Evolutionary conservation across 2,329 filamentous ascomycete species (phyloP).

Genomic region (Tetracladium maxilliforme): DNA sequence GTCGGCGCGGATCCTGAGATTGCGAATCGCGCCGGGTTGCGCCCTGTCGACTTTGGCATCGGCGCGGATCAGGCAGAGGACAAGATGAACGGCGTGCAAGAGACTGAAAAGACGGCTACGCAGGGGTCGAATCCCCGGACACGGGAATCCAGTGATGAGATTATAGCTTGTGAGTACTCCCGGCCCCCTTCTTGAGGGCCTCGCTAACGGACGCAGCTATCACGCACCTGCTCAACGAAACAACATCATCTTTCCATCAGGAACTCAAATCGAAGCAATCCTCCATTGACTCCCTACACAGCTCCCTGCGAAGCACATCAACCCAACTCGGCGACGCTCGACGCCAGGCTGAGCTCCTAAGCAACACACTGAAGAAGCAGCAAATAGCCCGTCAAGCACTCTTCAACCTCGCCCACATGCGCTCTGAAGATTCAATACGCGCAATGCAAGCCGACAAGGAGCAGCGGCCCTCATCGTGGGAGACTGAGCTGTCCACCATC

Average conservation of each 20-base stretch:
- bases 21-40: conserved; percentile 75
- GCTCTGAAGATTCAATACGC: conserved; percentile 50
- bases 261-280: conserved; percentile 76
- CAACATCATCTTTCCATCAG: conserved; percentile 63
- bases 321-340: conserved; percentile 65
- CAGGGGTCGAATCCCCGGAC: conserved; percentile 38
- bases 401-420: conserved; percentile 60
- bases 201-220: conserved; percentile 45
- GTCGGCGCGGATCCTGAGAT: conserved; percentile 90
- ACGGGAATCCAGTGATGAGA: conserved; percentile 63
- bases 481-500: conserved; percentile 34
- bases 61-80: conserved; percentile 45
- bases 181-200: conserved; percentile 1
- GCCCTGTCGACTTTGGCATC: conserved; percentile 89
- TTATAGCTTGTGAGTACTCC: conserved; percentile 55
- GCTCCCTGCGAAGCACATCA: conserved; percentile 67
- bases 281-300: conserved; percentile 68
- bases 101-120: conserved; percentile 29
- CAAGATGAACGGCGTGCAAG: conserved; percentile 23
- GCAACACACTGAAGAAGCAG: conserved; percentile 46
- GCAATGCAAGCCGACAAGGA: conserved; percentile 30
- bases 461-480: conserved; percentile 31
- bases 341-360: conserved; percentile 56
- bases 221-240: conserved; percentile 65
- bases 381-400: conserved; percentile 56